A percentile compares a stretch with the other conserved stretches of the same genome.
These are phyloP conservation scores for Phanerochaete carnosa DNA, from an alignment of 768 basidiomycete genomes.

Conservation along the genomic window DNA sequence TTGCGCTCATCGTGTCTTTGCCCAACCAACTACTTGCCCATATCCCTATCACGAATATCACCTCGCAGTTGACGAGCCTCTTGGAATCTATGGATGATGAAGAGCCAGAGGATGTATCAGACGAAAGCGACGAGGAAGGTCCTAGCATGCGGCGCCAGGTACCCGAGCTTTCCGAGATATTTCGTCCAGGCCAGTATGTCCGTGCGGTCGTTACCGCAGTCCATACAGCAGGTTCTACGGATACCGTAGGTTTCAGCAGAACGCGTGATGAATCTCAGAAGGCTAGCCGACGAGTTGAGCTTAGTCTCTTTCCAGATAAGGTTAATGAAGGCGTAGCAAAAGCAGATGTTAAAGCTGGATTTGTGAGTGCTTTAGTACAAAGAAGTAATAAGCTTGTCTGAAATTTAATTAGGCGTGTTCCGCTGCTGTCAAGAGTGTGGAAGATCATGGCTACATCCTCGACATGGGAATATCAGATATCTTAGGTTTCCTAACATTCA, in stretches of 20 bases:
- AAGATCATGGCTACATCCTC: conserved; percentile 93
- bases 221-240: conserved; percentile 64
- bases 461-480: conserved; percentile 79
- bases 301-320: conserved; percentile 77
- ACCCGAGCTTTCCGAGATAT: conserved; percentile 76
- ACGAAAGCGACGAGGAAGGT: conserved; percentile 43
- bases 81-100: conserved; percentile 58
- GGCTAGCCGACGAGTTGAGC: conserved; percentile 76
- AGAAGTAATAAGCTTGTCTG: conserved; percentile 7
- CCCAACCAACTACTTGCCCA: conserved; percentile 94
- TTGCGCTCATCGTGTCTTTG: conserved; percentile 89
- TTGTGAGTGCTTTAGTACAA: conserved; percentile 48
- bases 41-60: conserved; percentile 91
- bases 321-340: conserved; percentile 82
- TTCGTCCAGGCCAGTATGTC: conserved; percentile 82
- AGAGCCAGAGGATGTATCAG: conserved; percentile 41
- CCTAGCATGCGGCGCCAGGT: conserved; percentile 30
- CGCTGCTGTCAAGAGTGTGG: conserved; percentile 75
- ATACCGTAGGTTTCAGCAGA: conserved; percentile 53
- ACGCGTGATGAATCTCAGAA: conserved; percentile 64
- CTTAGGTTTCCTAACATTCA: conserved; percentile 83
- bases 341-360: conserved; percentile 70
- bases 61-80: conserved; percentile 67
- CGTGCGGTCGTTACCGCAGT: conserved; percentile 71
- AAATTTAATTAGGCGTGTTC: conserved; percentile 55